Base-by-base conservation (phyloP, 805 yeast genomes). In the Deakozyma indianensis region DNA sequence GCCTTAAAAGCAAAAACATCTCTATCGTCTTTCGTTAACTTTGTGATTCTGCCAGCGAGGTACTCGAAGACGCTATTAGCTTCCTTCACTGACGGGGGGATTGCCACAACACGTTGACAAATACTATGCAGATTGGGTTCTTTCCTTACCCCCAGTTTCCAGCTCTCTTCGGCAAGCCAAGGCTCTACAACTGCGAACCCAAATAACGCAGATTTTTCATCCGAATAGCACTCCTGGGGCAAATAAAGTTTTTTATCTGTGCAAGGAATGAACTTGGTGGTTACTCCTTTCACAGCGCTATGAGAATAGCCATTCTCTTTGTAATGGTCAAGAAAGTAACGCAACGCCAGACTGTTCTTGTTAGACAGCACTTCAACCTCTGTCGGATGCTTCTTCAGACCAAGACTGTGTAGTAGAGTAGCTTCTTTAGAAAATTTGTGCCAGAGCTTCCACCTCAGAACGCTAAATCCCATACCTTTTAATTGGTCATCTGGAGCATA, bases 401-500 rank as follows among this genome's bases (percentile, higher is more conserved):
- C 69, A 14, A 66, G 47, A 15, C 47, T 46, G 25, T 45, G 51
- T 44, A 65, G 47, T 22, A 66, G 46, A 21, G 28, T 22, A 3
- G 65, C 64, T 27, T 58, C 61, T 3, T 47, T n/a, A 5, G 61
- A 52, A 4, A 41, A 16, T 1, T 52, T 47, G 21, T 46, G 43
- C 65, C 64, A 61, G 2, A 41, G 47, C 2, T 35, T 27, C 58
- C 62, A 63, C 21, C 50, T 46, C 22, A 65, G 47, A 4, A 55
- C 48, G 2, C 55, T 57, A 27, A 65, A 51, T 2, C 60, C 59
- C 22, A 66, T 50, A 14, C 43, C 45, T 7, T 45, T 43, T 3
- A 61, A 54, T 15, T 45, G 50, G 3, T 41, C 38, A 16, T 55
- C 45, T 1, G 70, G 69, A 7, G 60, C 59, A 47, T 53, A 63